Evolutionary conservation across 257 asterid species (phyloP), one percentile per base, ranked within the genome.

Genomic region (Fraxinus pennsylvanica): DNA sequence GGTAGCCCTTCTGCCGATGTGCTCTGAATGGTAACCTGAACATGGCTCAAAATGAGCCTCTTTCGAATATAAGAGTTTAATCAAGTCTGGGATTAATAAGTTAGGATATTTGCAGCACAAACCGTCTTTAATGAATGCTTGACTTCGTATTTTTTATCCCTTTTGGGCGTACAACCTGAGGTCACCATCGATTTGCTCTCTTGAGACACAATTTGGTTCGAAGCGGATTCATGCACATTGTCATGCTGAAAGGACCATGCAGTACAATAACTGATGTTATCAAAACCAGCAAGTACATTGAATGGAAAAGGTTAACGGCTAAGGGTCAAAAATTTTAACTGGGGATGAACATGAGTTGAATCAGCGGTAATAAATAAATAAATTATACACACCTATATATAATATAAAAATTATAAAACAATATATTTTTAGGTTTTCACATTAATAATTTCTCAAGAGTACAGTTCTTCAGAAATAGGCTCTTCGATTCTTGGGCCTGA

Each of bases 1-100:
- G 98, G 97, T 73, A 93, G 85, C 50, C 79, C 96, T 70, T 85
- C 90, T 73, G 70, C 76, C 10, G 82, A 75, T 14, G 69, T 54
- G 22, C 61, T 80, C 84, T 76, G 83, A 73, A 45, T 27, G 59
- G 81, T 71, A 76, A 83, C 87, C 91, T 83, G 78, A 72, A 88
- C 1, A 27, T 27, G 69, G 32, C 69, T 27, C 36, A 10, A 19
- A 63, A 63, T 5, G 36, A 63, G 7, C 36, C 72, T 43, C 54
- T 61, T 71, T 67, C 21, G 67, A 38, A 50, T 29, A 43, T 21
- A 61, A 82, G 63, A 54, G 39, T 59, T 80, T 70, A 41, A 75
- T 68, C 70, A 65, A 17, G 73, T 72, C 7, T 63, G 68, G 63
- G 74, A 74, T 65, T 74, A 52, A 47, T 38, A 71, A 81, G 75